Evolutionary conservation across 176 grass and related monocot genomes (phyloP).

Genomic region (Rhynchospora breviuscula): DNA sequence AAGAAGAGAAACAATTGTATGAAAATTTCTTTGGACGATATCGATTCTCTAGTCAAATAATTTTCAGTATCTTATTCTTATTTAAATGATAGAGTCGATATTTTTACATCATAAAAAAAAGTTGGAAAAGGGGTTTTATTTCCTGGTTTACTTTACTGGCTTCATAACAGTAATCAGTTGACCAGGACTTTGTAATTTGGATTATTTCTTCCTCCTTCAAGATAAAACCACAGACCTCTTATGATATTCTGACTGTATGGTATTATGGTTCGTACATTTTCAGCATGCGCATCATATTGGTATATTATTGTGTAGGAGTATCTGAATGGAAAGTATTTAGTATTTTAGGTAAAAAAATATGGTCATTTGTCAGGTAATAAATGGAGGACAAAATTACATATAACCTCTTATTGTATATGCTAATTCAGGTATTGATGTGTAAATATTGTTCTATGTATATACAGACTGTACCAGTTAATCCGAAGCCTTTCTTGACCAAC

Average conservation of each 20-base stretch:
- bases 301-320: background rate
- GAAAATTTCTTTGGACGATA: background rate
- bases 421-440: background rate
- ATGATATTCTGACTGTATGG: no score
- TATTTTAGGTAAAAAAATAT: background rate
- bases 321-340: background rate
- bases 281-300: no score
- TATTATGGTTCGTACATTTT: no score
- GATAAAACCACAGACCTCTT: background rate
- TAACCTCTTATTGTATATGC: background rate
- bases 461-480: conserved; percentile 85
- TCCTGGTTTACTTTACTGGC: background rate
- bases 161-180: background rate
- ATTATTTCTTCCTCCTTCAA: no score
- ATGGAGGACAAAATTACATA: background rate
- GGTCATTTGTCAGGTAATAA: background rate
- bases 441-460: conserved; percentile 14
- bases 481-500: conserved; percentile 90
- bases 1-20: background rate
- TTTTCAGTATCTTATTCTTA: background rate
- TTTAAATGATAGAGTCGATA: background rate
- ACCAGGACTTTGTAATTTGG: no score
- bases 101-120: background rate
- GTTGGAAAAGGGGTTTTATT: no score
- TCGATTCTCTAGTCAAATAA: background rate